Conservation (phyloP, 139 green algal species). For the Micractinium sp. region DNA sequence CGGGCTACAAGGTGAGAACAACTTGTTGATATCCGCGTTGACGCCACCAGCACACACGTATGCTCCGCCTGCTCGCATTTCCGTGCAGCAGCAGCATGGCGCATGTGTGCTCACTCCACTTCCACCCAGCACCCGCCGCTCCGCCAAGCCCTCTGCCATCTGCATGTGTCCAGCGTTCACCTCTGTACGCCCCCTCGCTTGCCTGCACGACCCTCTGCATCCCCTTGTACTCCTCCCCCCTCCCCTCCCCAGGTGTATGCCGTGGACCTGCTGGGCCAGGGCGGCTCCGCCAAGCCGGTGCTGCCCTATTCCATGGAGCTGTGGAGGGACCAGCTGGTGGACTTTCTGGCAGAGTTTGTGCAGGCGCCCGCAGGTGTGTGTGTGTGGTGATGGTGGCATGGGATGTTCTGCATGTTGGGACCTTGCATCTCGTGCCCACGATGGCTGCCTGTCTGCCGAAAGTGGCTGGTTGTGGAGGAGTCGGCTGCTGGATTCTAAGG, state of each 20-base stretch:
- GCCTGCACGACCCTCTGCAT: too few relatives aligned
- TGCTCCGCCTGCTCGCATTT: neutral
- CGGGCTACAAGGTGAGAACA: slow-evolving; percentile 36
- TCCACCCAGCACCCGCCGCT: too few relatives aligned
- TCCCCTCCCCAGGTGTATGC: slow-evolving; percentile 23
- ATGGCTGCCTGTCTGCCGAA: too few relatives aligned
- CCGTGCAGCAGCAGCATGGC: too few relatives aligned
- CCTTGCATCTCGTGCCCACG: too few relatives aligned
- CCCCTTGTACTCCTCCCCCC: neutral
- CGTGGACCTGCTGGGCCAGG: slow-evolving; percentile 44
- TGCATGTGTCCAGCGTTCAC: too few relatives aligned
- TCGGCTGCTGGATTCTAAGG: too few relatives aligned
- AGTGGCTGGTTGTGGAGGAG: slow-evolving; percentile 35
- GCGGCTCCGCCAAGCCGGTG: slow-evolving; percentile 36
- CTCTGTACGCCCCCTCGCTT: too few relatives aligned
- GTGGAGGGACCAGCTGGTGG: slow-evolving; percentile 34
- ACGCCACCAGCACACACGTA: neutral
- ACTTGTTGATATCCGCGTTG: neutral
- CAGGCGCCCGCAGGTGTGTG: neutral
- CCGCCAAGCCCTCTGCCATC: too few relatives aligned
- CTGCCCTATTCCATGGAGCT: slow-evolving; percentile 50
- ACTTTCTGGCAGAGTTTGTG: slow-evolving; percentile 45
- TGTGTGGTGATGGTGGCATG: too few relatives aligned
- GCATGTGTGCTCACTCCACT: too few relatives aligned
- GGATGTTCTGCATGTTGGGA: too few relatives aligned